A percentile compares a stretch with the other conserved stretches of the same genome.
phyloP scores from a whole-genome alignment of 139 green algal genomes.

The Ettlia oleoabundans region DNA sequence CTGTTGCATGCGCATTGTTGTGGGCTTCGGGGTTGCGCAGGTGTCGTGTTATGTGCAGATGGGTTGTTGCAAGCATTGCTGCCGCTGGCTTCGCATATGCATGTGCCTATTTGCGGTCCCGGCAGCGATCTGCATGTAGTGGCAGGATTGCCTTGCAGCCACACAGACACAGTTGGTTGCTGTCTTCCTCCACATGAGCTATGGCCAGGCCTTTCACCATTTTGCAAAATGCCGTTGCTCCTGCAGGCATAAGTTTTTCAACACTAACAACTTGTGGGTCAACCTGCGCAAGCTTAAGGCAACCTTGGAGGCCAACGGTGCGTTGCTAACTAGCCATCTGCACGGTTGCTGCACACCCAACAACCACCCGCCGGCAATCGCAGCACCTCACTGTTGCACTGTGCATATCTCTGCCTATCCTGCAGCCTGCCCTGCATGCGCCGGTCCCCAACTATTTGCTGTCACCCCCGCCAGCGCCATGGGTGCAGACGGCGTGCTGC shows the following conservation, averaged over 20 bases:
- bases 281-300: constrained; percentile 75
- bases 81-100: too few species aligned
- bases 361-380: not conserved
- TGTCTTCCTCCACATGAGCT: too few species aligned
- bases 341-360: not conserved
- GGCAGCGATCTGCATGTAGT: too few species aligned
- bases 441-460: not conserved
- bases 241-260: constrained; percentile 88
- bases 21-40: too few species aligned
- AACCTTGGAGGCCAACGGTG: constrained; percentile 40
- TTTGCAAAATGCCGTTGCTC: too few species aligned
- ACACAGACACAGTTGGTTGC: too few species aligned
- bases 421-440: not conserved
- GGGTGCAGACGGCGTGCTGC: constrained; percentile 66
- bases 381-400: not conserved
- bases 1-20: not conserved
- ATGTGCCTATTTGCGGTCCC: too few species aligned
- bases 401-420: not conserved
- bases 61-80: too few species aligned
- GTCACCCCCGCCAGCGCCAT: too few species aligned
- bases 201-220: too few species aligned
- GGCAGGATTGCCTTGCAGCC: too few species aligned
- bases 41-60: too few species aligned
- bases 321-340: constrained; percentile 11
- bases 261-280: constrained; percentile 97